phyloP scores from a whole-genome alignment of 2,329 filamentous ascomycete genomes.

The Colletotrichum camelliae region DNA sequence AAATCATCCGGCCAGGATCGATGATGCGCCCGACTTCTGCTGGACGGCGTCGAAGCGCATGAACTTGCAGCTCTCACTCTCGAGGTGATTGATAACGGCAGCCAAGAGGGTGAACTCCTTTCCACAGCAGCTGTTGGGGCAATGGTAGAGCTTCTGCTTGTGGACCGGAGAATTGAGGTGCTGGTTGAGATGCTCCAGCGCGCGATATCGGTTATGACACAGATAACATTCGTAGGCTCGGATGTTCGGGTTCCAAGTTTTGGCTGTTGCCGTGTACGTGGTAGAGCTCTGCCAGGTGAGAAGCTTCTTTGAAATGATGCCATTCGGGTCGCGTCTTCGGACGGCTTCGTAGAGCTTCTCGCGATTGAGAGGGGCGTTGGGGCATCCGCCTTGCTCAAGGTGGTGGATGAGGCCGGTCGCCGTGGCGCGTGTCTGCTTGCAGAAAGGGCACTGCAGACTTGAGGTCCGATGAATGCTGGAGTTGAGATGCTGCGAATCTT shows the following conservation, averaged over 20 bases:
- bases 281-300: slow-evolving; percentile 47
- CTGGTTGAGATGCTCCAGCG: slow-evolving; percentile 43
- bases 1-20: background rate
- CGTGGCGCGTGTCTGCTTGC: slow-evolving; percentile 46
- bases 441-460: slow-evolving; percentile 60
- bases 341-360: slow-evolving; percentile 53
- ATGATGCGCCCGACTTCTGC: slow-evolving; percentile 11
- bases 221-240: slow-evolving; percentile 56
- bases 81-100: slow-evolving; percentile 45
- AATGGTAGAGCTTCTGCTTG: slow-evolving; percentile 43
- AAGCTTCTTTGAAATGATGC: slow-evolving; percentile 56
- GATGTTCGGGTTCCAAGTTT: slow-evolving; percentile 47
- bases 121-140: slow-evolving; percentile 38
- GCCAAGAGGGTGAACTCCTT: slow-evolving; percentile 44
- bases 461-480: slow-evolving; percentile 53
- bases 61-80: slow-evolving; percentile 46
- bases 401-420: slow-evolving; percentile 62
- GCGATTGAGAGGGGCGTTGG: slow-evolving; percentile 50
- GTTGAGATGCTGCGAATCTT: slow-evolving; percentile 54
- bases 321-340: slow-evolving; percentile 48
- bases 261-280: slow-evolving; percentile 40
- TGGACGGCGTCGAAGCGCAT: slow-evolving; percentile 43
- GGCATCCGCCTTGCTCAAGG: slow-evolving; percentile 60
- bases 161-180: slow-evolving; percentile 60
- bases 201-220: slow-evolving; percentile 51